phyloP scores from a whole-genome alignment of 768 basidiomycete genomes.

The Hebeloma cylindrosporum region DNA sequence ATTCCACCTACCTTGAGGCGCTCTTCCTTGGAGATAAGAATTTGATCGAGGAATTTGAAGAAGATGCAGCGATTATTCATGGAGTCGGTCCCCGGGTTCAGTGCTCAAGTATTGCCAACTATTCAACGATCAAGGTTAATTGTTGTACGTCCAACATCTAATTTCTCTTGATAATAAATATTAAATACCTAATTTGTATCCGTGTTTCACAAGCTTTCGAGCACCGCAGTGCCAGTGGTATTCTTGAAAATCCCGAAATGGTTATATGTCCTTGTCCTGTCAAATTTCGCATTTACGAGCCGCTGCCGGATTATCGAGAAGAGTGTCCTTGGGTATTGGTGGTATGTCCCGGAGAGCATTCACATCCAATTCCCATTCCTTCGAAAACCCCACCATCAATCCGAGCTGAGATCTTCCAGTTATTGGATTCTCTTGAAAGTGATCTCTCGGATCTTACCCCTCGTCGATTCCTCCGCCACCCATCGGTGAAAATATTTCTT shows the following conservation, averaged over 20 bases:
- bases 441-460: conserved; percentile 15
- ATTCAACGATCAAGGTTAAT: not conserved
- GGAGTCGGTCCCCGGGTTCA: not conserved
- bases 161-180: too few relatives aligned
- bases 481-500: conserved; percentile 2
- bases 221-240: conserved; percentile 1
- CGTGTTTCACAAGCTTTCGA: conserved; percentile 8
- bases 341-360: conserved; percentile 14
- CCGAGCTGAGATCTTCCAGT: not conserved
- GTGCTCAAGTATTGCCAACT: conserved; percentile 4
- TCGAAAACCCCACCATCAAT: conserved; percentile 18
- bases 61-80: not conserved
- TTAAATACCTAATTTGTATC: not conserved
- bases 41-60: conserved; percentile 1
- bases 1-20: conserved; percentile 5
- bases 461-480: conserved; percentile 10
- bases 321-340: conserved; percentile 16
- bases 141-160: conserved; percentile 1
- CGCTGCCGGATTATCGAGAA: not conserved
- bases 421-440: not conserved
- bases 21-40: not conserved
- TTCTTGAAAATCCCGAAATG: conserved; percentile 1
- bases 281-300: conserved; percentile 8
- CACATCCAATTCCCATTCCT: conserved; percentile 23
- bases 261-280: not conserved